Percentiles rank a stretch among this genome's conserved stretches.
phyloP scores from a whole-genome alignment of 2,329 filamentous ascomycete genomes.

The Stylonectria norvegica region DNA sequence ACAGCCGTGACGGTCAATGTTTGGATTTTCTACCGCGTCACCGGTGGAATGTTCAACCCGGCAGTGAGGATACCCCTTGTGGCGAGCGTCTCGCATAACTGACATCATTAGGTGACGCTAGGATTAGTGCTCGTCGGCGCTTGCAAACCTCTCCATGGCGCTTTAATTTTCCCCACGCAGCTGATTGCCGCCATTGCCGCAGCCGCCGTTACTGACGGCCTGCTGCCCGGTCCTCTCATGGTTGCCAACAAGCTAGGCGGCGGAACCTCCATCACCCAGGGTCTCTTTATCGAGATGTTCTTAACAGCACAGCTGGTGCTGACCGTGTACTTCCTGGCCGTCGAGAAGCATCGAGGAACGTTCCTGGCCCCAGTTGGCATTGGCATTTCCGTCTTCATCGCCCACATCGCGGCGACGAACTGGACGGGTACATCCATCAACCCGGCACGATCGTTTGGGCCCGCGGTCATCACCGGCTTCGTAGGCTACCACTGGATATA shows the following conservation, averaged over 20 bases:
- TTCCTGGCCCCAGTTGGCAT: slow-evolving; percentile 70
- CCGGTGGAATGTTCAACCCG: slow-evolving; percentile 50
- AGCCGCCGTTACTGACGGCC: slow-evolving; percentile 52
- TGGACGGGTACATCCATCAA: slow-evolving; percentile 50
- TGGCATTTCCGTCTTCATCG: slow-evolving; percentile 66
- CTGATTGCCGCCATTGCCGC: slow-evolving; percentile 57
- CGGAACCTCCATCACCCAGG: slow-evolving; percentile 51
- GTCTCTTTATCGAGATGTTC: slow-evolving; percentile 66
- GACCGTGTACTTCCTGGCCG: slow-evolving; percentile 66
- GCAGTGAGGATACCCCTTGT: slow-evolving; percentile 36
- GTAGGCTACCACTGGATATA: slow-evolving; percentile 52
- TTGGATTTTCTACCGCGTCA: slow-evolving; percentile 56
- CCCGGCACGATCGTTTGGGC: slow-evolving; percentile 50
- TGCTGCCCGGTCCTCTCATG: slow-evolving; percentile 55
- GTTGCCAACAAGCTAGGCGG: slow-evolving; percentile 55
- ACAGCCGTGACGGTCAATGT: slow-evolving; percentile 51
- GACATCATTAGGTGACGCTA: slow-evolving; percentile 45
- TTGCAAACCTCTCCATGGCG: slow-evolving; percentile 49
- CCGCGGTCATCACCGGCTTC: slow-evolving; percentile 43
- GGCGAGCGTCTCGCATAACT: slow-evolving; percentile 1
- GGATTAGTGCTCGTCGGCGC: slow-evolving; percentile 58
- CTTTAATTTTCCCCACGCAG: slow-evolving; percentile 54
- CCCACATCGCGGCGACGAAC: slow-evolving; percentile 43
- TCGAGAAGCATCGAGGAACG: slow-evolving; percentile 70
- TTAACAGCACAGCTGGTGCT: slow-evolving; percentile 62